Conservation (phyloP, 108 stramenopile genomes). For the Seminavis robusta region DNA sequence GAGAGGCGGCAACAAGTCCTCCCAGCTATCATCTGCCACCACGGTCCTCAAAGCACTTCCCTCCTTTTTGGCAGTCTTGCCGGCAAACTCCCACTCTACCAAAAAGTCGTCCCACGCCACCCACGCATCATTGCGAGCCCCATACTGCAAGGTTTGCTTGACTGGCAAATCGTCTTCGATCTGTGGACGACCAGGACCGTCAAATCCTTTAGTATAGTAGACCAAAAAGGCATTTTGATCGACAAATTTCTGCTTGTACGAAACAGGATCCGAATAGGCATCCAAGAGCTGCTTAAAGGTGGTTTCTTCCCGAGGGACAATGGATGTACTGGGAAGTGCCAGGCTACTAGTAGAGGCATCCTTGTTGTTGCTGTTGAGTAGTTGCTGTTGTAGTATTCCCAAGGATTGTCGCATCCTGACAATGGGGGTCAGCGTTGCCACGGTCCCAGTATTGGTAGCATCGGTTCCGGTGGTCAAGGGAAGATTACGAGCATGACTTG, state of each 20-base stretch:
- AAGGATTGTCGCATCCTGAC: constrained; percentile 34
- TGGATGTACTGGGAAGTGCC: constrained; percentile 7
- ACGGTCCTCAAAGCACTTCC: too few relatives aligned
- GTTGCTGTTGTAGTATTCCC: constrained; percentile 13
- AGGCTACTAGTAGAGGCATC: neutral
- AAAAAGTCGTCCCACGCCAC: constrained; percentile 58
- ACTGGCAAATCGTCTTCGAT: constrained; percentile 52
- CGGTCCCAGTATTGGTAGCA: constrained; percentile 46
- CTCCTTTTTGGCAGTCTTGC: neutral
- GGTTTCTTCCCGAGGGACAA: constrained; percentile 51
- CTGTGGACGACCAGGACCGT: constrained; percentile 62
- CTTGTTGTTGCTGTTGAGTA: constrained; percentile 1
- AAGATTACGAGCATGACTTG: constrained; percentile 48
- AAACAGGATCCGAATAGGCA: constrained; percentile 68
- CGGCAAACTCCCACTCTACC: constrained; percentile 50
- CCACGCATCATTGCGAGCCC: constrained; percentile 80
- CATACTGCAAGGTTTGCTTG: constrained; percentile 72
- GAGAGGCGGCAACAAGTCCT: neutral
- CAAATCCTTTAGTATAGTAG: constrained; percentile 84
- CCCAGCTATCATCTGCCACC: neutral
- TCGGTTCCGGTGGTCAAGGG: constrained; percentile 63
- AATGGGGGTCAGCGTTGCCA: constrained; percentile 54
- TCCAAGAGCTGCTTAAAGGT: constrained; percentile 78
- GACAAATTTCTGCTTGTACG: constrained; percentile 82
- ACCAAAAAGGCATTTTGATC: constrained; percentile 88